These are phyloP conservation scores for Metarhizium robertsii DNA, from an alignment of 2,329 filamentous ascomycete genomes.

Conservation along the genomic window DNA sequence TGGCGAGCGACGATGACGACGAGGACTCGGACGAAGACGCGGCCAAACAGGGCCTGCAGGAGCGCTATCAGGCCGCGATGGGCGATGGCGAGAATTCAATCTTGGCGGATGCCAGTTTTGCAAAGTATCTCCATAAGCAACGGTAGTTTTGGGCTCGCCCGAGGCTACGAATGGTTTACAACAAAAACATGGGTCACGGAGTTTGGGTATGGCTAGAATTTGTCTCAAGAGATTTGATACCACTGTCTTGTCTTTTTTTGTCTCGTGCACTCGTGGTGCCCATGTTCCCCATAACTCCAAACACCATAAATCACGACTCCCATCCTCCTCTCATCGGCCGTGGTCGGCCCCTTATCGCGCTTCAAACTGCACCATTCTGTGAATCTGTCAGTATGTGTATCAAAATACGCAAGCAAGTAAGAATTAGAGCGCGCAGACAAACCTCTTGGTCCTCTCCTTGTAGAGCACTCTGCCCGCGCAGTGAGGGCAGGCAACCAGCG, in stretches of 20 bases:
- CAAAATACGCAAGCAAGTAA: too few relatives aligned
- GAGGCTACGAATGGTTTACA: neutral
- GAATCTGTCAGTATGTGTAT: neutral
- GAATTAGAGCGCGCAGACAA: too few relatives aligned
- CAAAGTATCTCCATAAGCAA: slow-evolving; percentile 47
- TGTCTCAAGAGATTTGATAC: neutral
- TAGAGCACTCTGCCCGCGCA: slow-evolving; percentile 94
- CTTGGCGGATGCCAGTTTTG: slow-evolving; percentile 50
- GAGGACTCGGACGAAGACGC: slow-evolving; percentile 50
- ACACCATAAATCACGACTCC: neutral
- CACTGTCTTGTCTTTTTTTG: neutral
- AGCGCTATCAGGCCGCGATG: slow-evolving; percentile 69
- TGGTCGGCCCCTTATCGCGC: slow-evolving; percentile 49
- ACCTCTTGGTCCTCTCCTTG: slow-evolving; percentile 97
- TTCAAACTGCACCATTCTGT: slow-evolving; percentile 97
- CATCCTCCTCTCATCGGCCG: neutral
- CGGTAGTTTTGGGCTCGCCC: slow-evolving; percentile 12
- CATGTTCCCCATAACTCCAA: neutral
- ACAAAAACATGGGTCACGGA: neutral
- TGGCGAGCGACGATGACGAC: slow-evolving; percentile 47
- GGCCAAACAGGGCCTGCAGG: slow-evolving; percentile 58
- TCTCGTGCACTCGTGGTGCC: neutral
- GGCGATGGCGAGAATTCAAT: slow-evolving; percentile 44
- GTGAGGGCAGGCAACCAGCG: slow-evolving; percentile 38
- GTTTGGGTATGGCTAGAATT: neutral